Base-by-base conservation (phyloP, 805 yeast genomes). In the Saturnispora besseyi region DNA sequence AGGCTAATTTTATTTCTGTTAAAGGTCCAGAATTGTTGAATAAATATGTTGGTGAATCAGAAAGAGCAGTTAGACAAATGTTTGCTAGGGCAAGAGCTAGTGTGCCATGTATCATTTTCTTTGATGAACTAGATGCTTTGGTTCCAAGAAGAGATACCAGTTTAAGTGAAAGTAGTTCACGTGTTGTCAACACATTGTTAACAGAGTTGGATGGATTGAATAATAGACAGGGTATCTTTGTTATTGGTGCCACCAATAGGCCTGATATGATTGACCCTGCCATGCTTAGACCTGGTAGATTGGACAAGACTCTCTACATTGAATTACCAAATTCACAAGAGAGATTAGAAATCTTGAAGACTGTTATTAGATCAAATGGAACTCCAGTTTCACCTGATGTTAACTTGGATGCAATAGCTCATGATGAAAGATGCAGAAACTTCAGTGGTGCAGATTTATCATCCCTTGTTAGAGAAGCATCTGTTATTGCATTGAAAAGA, bases 201-300 rank as follows among this genome's bases (percentile, higher is more conserved):
- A 93, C 99, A 0, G 99, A 93, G 63, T 73, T 93, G 36, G 99
- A 93, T 68, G 99, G 99, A 1, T 74, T 91, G 50, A 90, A 88
- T 58, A 96, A 91, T 57, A 74, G 98, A 58, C 79, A 84, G 53
- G 98, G 98, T 2, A 87, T 91, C 2, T 93, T 85, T 65, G 98
- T 91, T 4, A 79, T 91, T 57, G 98, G 96, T 29, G 99, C 99
- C 2, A 91, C 99, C 0, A 91, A 91, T 60, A 77, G 99, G 63
- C 98, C 98, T 0, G 99, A 91, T 64, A 91, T 91, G 87, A 93
- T 91, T 56, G 99, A 91, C 66, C 89, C 96, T 3, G 99, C 99
- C 0, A 93, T 91, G 98, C 69, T 93, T 42, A 78, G 99, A 63
- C 98, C 98, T 0, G 99, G 98, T 5, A 79, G 99, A 66, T 74